phyloP scores from a whole-genome alignment of 2,329 filamentous ascomycete species.

The Colletotrichum sp. region DNA sequence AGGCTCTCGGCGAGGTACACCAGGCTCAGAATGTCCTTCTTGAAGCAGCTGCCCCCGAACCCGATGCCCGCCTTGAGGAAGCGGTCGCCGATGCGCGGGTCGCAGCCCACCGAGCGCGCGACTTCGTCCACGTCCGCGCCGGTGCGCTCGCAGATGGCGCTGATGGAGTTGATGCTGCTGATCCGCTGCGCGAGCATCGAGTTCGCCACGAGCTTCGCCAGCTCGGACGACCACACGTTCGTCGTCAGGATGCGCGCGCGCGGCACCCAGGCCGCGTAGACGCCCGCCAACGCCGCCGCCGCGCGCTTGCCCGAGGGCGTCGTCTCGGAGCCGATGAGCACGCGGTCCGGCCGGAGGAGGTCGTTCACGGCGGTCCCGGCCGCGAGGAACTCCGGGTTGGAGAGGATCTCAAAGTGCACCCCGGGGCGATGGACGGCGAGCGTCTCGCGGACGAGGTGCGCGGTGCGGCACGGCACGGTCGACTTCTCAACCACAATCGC shows the following conservation, averaged over 20 bases:
- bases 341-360: slow-evolving; percentile 72
- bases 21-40: slow-evolving; percentile 78
- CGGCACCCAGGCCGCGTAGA: slow-evolving; percentile 77
- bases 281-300: slow-evolving; percentile 64
- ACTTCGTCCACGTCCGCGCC: slow-evolving; percentile 79
- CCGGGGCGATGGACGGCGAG: slow-evolving; percentile 64
- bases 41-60: slow-evolving; percentile 83
- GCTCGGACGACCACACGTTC: slow-evolving; percentile 79
- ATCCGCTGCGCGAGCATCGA: slow-evolving; percentile 82
- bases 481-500: slow-evolving; percentile 84
- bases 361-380: slow-evolving; percentile 78
- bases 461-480: slow-evolving; percentile 79
- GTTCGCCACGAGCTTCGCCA: slow-evolving; percentile 81
- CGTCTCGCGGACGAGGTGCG: slow-evolving; percentile 72
- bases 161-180: slow-evolving; percentile 81
- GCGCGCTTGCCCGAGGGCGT: slow-evolving; percentile 66
- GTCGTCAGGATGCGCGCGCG: slow-evolving; percentile 70
- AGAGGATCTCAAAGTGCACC: slow-evolving; percentile 75
- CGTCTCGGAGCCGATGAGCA: slow-evolving; percentile 73
- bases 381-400: slow-evolving; percentile 82
- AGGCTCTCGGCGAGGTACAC: slow-evolving; percentile 77
- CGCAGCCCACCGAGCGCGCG: slow-evolving; percentile 68
- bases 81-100: slow-evolving; percentile 73
- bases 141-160: slow-evolving; percentile 76
- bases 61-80: slow-evolving; percentile 78